Conservation (phyloP, 441 rosid genomes). For the Pelargonium fulgidum region DNA sequence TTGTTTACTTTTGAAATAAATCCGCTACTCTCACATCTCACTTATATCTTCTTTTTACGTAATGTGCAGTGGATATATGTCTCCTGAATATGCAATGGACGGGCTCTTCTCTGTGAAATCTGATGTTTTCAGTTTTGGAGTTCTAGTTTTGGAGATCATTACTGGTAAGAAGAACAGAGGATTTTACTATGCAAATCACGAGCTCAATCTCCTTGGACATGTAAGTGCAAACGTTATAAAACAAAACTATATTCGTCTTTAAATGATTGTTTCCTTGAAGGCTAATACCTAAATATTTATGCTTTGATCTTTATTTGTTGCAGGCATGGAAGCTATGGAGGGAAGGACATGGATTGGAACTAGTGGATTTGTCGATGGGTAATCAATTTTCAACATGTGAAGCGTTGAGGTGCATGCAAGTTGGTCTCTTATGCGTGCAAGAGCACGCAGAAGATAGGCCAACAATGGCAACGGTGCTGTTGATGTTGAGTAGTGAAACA, state of each 20-base stretch:
- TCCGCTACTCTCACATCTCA: background rate
- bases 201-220: constrained; percentile 26
- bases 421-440: constrained; percentile 70
- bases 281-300: background rate
- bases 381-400: constrained; percentile 18
- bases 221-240: background rate
- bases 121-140: constrained; percentile 56
- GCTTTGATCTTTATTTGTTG: background rate
- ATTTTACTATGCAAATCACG: constrained; percentile 23
- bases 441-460: constrained; percentile 67
- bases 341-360: constrained; percentile 27
- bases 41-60: background rate
- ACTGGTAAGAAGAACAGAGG: constrained; percentile 37
- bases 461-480: constrained; percentile 49
- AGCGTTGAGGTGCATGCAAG: constrained; percentile 58
- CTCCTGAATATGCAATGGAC: constrained; percentile 52
- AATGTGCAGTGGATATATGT: constrained; percentile 51
- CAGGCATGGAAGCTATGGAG: constrained; percentile 51
- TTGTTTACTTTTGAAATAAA: background rate
- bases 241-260: background rate
- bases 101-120: constrained; percentile 48
- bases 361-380: constrained; percentile 26
- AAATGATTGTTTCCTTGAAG: background rate
- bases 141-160: constrained; percentile 47
- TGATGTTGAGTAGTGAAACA: constrained; percentile 65